A percentile compares a stretch with the other conserved stretches of the same genome.
phyloP scores from a whole-genome alignment of 108 stramenopile species.

The Hondaea fermentalgiana region DNA sequence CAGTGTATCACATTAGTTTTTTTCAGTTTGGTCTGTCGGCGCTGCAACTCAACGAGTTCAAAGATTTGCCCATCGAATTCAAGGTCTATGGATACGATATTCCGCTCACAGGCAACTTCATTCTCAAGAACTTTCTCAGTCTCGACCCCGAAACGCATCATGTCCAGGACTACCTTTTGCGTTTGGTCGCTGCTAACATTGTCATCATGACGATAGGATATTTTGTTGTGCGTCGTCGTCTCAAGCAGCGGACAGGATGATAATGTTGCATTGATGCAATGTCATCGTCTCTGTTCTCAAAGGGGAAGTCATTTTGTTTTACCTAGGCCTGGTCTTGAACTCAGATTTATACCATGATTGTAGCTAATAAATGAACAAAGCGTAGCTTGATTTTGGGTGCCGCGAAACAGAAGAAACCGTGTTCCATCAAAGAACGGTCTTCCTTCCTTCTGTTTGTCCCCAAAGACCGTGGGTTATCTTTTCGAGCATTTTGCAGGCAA shows the following conservation, averaged over 20 bases:
- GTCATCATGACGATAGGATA: background rate
- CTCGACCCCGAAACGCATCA: background rate
- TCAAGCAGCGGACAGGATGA: background rate
- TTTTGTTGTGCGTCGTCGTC: background rate
- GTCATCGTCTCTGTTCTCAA: no score
- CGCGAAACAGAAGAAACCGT: no score
- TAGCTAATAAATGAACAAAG: no score
- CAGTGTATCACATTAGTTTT: background rate
- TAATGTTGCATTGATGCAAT: no score
- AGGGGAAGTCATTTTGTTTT: no score
- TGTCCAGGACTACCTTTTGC: background rate
- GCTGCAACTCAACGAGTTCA: background rate
- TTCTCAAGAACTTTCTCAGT: background rate
- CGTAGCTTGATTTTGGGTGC: no score
- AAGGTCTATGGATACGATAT: background rate
- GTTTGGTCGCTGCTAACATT: background rate
- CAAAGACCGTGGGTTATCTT: no score
- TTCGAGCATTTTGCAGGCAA: no score
- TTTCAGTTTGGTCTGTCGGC: background rate
- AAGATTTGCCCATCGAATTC: background rate
- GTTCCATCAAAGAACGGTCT: no score
- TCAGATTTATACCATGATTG: no score
- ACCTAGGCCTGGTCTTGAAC: no score
- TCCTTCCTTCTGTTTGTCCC: no score
- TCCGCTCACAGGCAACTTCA: background rate